A percentile compares a stretch with the other conserved stretches of the same genome.
Conservation (phyloP, 495 filamentous ascomycete species). For the Talaromyces stipitatus region DNA sequence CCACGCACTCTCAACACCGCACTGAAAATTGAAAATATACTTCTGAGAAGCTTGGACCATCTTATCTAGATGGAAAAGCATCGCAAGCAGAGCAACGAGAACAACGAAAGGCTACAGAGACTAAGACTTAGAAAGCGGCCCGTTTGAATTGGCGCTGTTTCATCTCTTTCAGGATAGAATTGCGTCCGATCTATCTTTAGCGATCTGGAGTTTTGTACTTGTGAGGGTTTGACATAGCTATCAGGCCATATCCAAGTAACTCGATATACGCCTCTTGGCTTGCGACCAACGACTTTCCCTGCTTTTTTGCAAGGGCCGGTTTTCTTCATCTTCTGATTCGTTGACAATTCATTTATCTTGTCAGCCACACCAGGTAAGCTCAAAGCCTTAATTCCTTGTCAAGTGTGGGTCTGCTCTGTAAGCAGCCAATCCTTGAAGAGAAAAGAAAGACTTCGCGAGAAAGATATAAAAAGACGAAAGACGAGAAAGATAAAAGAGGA, state of each 20-base stretch:
- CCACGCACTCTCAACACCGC: neutral
- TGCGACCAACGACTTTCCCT: too few species aligned
- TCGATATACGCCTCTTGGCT: too few species aligned
- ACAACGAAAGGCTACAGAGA: neutral
- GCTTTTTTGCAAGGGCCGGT: too few species aligned
- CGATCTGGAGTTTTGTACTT: too few species aligned
- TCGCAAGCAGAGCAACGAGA: neutral
- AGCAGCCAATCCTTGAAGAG: slow-evolving; percentile 4
- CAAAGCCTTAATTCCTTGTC: neutral
- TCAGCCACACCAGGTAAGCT: neutral
- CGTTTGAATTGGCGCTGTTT: too few species aligned
- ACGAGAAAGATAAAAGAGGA: slow-evolving; percentile 15
- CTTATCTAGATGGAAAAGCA: neutral
- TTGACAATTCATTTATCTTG: neutral
- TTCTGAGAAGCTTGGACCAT: neutral
- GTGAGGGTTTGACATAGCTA: too few species aligned
- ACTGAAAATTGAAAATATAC: neutral
- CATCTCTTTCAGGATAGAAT: too few species aligned
- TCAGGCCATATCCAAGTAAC: too few species aligned
- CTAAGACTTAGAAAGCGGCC: too few species aligned
- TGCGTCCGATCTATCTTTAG: too few species aligned
- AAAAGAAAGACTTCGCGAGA: slow-evolving; percentile 6
- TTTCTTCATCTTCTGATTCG: too few species aligned
- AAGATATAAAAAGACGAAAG: slow-evolving; percentile 5
- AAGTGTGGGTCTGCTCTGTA: neutral